Percentiles rank a stretch among this genome's conserved stretches.
Evolutionary conservation across 2,329 filamentous ascomycete species (phyloP).

Genomic region (Ascochyta fabae): DNA sequence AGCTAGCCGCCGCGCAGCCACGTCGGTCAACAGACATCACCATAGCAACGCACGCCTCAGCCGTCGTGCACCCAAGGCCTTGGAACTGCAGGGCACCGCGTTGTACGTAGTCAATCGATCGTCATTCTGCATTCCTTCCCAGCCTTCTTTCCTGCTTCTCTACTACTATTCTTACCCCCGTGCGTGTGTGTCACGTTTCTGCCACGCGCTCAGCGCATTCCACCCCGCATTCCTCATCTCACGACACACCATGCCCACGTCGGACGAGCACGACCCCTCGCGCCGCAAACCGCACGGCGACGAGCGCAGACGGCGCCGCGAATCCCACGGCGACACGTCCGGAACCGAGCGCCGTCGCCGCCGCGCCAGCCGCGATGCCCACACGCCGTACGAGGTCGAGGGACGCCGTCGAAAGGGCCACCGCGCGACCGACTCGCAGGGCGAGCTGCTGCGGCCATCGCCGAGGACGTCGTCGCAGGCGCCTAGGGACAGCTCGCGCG

Average conservation of each 20-base stretch:
- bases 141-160: neutral
- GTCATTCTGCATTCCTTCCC: constrained; percentile 3
- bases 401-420: constrained; percentile 44
- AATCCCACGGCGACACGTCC: constrained; percentile 34
- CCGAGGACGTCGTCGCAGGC: constrained; percentile 17
- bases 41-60: constrained; percentile 39
- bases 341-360: constrained; percentile 30
- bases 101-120: constrained; percentile 32
- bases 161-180: constrained; percentile 1
- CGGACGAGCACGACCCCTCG: constrained; percentile 26
- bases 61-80: constrained; percentile 16
- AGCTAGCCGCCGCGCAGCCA: constrained; percentile 28
- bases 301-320: constrained; percentile 37
- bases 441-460: constrained; percentile 35
- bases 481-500: neutral
- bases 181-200: neutral
- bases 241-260: constrained; percentile 11
- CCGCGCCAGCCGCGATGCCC: constrained; percentile 27
- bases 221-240: constrained; percentile 20
- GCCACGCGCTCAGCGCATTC: constrained; percentile 12
- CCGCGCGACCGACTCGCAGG: constrained; percentile 49
- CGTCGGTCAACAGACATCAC: constrained; percentile 38
- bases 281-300: constrained; percentile 34
- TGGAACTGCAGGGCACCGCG: neutral
- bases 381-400: constrained; percentile 33